A percentile compares a stretch with the other conserved stretches of the same genome.
Evolutionary conservation across 225 moss, liverwort and hornwort genomes (phyloP).

Genomic region (Polytrichum formosum): DNA sequence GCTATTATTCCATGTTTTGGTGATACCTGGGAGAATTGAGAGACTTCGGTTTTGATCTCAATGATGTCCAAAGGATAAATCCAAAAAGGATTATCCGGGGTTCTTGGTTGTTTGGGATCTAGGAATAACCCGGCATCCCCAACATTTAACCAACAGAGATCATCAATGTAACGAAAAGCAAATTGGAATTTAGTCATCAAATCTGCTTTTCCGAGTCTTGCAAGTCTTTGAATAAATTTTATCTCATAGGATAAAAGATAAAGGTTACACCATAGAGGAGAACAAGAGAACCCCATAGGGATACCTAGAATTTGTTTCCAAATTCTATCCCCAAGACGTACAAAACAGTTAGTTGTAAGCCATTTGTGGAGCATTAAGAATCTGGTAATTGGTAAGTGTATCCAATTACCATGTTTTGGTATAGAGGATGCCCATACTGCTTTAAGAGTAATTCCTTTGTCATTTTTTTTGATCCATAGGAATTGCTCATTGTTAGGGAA

Average conservation of each 20-base stretch:
- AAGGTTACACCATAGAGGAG: background rate
- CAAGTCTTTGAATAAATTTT: background rate
- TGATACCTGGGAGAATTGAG: too few relatives aligned
- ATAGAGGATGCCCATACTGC: too few relatives aligned
- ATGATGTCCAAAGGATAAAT: background rate
- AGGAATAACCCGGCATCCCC: background rate
- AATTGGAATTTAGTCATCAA: background rate
- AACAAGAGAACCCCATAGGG: background rate
- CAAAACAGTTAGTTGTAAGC: background rate
- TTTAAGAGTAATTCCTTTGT: too few relatives aligned
- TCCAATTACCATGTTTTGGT: too few relatives aligned
- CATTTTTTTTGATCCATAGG: too few relatives aligned
- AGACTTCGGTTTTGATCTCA: background rate
- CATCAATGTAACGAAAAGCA: background rate
- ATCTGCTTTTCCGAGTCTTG: background rate
- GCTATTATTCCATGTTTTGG: too few relatives aligned
- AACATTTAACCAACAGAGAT: background rate
- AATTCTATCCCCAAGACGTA: background rate
- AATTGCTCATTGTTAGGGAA: too few relatives aligned
- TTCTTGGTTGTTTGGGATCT: background rate
- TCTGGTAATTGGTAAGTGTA: too few relatives aligned
- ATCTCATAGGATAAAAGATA: background rate
- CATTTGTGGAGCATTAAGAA: background rate
- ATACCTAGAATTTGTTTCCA: background rate
- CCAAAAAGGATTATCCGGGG: background rate